phyloP scores from a whole-genome alignment of 441 rosid species.

The Gossypium schwendimanii region DNA sequence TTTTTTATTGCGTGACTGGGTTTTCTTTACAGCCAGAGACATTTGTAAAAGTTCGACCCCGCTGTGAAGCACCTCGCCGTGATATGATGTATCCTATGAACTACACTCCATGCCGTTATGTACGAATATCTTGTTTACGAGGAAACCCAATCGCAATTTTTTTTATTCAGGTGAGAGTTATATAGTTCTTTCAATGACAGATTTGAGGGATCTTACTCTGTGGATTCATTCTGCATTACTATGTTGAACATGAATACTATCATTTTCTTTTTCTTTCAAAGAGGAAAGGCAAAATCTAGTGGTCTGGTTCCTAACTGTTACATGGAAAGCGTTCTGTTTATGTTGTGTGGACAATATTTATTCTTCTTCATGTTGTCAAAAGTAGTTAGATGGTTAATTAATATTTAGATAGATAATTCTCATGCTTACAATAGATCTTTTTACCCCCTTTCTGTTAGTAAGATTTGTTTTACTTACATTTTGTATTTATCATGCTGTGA shows the following conservation, averaged over 20 bases:
- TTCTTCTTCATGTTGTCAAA: not conserved
- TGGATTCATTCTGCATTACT: not conserved
- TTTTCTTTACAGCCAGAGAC: conserved; percentile 65
- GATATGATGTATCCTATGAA: conserved; percentile 74
- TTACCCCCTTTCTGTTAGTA: not conserved
- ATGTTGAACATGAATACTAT: not conserved
- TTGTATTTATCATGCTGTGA: not conserved
- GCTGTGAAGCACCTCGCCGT: conserved; percentile 90
- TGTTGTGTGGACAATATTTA: not conserved
- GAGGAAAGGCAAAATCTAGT: not conserved
- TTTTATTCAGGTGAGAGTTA: conserved; percentile 54
- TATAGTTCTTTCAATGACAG: not conserved
- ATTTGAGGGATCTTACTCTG: not conserved
- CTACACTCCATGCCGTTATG: conserved; percentile 77
- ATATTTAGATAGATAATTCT: not conserved
- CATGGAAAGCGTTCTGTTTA: not conserved
- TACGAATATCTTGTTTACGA: conserved; percentile 75
- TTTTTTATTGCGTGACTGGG: not conserved
- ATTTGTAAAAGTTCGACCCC: conserved; percentile 75
- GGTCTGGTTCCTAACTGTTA: not conserved
- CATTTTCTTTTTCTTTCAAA: not conserved
- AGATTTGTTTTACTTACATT: not conserved
- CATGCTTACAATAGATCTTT: not conserved
- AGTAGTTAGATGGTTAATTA: not conserved
- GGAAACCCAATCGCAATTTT: conserved; percentile 87